These are phyloP conservation scores for Verticillium dahliae DNA, from an alignment of 2,329 filamentous ascomycete species.

Conservation along the genomic window DNA sequence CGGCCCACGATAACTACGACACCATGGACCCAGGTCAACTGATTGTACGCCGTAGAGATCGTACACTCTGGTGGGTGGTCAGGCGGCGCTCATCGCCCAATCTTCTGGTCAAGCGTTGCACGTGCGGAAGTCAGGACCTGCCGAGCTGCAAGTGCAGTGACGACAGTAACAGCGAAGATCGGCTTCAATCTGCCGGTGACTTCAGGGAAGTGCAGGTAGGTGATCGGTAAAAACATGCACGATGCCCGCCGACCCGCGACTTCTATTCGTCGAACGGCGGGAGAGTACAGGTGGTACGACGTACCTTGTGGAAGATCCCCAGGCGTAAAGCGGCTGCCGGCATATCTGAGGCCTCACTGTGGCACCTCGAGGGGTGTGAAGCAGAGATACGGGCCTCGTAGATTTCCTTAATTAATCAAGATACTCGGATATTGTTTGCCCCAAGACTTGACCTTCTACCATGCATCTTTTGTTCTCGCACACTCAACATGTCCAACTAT, in stretches of 20 bases:
- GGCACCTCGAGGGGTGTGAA: background rate
- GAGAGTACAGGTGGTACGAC: background rate
- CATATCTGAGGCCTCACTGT: background rate
- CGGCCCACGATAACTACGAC: background rate
- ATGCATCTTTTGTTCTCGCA: background rate
- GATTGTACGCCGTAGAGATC: background rate
- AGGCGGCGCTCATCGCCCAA: background rate
- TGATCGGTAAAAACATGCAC: background rate
- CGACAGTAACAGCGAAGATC: background rate
- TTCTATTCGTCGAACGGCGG: background rate
- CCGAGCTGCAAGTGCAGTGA: background rate
- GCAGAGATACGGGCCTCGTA: background rate
- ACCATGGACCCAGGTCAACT: background rate
- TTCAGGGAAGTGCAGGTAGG: background rate
- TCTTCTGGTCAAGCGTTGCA: background rate
- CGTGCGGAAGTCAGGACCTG: background rate
- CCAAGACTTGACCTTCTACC: background rate
- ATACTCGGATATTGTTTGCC: background rate
- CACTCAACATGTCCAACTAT: background rate
- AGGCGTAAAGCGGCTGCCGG: background rate
- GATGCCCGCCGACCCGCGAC: background rate
- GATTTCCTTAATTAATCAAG: background rate
- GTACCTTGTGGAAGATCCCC: background rate
- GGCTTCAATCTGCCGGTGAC: background rate
- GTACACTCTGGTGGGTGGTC: background rate